These are phyloP conservation scores for Penicillium sp. DNA, from an alignment of 2,329 filamentous ascomycete genomes.

Conservation along the genomic window DNA sequence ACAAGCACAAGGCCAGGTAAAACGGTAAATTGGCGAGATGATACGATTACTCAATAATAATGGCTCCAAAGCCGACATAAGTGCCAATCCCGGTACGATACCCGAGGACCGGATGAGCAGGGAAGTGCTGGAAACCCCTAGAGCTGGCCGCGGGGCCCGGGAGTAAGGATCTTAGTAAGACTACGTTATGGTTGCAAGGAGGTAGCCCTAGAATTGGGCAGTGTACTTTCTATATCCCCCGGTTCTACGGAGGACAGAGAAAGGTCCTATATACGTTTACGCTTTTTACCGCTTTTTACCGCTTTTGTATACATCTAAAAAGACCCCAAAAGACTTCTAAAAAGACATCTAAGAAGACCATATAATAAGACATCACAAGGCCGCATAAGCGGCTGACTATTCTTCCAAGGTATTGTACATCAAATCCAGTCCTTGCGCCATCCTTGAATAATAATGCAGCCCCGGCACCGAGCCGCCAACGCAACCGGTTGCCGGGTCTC, in stretches of 20 bases:
- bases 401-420: neutral
- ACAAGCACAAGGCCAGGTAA: neutral
- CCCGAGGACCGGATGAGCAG: neutral
- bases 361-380: no score
- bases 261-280: neutral
- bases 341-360: neutral
- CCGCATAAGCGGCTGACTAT: neutral
- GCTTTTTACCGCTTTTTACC: neutral
- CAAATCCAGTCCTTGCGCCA: neutral
- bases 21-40: neutral
- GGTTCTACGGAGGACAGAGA: neutral
- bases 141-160: neutral
- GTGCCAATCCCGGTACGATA: neutral
- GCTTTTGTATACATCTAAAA: neutral
- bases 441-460: neutral
- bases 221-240: neutral
- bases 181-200: neutral
- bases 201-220: neutral
- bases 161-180: neutral
- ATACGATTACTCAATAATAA: neutral
- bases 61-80: neutral
- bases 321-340: neutral
- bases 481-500: constrained; percentile 5
- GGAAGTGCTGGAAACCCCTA: neutral
- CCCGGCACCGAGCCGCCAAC: neutral